Percentiles rank a stretch among this genome's conserved stretches.
Evolutionary conservation across 768 basidiomycete genomes (phyloP).

Genomic region (Lactifluus piperatus): DNA sequence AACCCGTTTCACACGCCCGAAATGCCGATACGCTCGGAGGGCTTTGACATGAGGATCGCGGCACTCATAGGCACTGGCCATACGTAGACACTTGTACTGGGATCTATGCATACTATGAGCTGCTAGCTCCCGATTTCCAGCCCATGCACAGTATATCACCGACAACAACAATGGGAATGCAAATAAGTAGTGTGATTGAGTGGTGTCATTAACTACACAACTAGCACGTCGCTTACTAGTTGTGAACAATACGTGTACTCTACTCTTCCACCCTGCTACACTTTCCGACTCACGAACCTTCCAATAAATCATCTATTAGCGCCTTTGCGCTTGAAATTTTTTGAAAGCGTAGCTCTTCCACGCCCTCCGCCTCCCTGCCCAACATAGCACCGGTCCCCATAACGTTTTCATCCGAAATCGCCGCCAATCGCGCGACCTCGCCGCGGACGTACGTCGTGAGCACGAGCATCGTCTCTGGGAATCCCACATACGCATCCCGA

Average conservation of each 20-base stretch:
- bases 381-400: background rate
- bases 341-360: slow-evolving; percentile 10
- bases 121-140: background rate
- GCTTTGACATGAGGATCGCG: slow-evolving; percentile 69
- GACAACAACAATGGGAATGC: too few relatives aligned
- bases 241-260: background rate
- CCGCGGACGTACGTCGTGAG: slow-evolving; percentile 35
- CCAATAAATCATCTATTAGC: background rate
- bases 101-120: background rate
- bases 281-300: background rate
- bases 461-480: slow-evolving; percentile 66
- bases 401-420: slow-evolving; percentile 11
- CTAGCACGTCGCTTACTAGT: background rate
- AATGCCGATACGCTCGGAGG: slow-evolving; percentile 93
- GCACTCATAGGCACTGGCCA: slow-evolving; percentile 35
- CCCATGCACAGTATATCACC: background rate
- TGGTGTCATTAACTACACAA: slow-evolving; percentile 2
- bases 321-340: slow-evolving; percentile 5
- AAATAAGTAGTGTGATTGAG: slow-evolving; percentile 2
- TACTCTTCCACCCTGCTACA: background rate
- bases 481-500: slow-evolving; percentile 58
- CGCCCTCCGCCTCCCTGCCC: slow-evolving; percentile 14
- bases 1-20: slow-evolving; percentile 99
- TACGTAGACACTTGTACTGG: background rate
- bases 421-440: slow-evolving; percentile 16